Conservation (phyloP, 1,284 basidiomycete genomes). For the Naganishia albida region DNA sequence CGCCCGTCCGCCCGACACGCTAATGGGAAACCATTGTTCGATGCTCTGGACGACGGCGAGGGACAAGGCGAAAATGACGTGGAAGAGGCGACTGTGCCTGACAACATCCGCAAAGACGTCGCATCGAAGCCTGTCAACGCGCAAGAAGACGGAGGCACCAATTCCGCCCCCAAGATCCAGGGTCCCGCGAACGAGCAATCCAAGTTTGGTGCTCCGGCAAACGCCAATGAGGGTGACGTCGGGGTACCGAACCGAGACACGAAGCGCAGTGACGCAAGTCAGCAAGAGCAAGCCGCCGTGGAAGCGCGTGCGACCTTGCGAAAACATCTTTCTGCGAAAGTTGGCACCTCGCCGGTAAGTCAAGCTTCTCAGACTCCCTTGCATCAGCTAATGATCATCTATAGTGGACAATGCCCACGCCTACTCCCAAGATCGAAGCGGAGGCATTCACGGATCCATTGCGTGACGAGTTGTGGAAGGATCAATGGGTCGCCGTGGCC, state of each 20-base stretch:
- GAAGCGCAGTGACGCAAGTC: conserved; percentile 52
- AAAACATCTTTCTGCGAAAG: conserved; percentile 62
- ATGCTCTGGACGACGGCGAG: conserved; percentile 43
- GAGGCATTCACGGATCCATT: conserved; percentile 84
- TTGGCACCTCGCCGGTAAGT: conserved; percentile 56
- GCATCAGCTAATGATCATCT: too few relatives aligned
- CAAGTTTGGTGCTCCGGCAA: conserved; percentile 59
- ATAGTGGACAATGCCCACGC: conserved; percentile 60
- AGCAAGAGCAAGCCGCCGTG: conserved; percentile 61
- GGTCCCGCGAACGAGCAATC: conserved; percentile 43
- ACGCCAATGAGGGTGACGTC: conserved; percentile 59
- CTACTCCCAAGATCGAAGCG: conserved; percentile 70
- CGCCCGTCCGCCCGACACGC: conserved; percentile 47
- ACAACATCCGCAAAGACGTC: conserved; percentile 13
- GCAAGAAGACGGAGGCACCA: conserved; percentile 40
- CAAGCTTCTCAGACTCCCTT: not conserved
- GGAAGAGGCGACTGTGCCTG: conserved; percentile 27
- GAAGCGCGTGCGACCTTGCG: conserved; percentile 60
- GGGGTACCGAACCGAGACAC: conserved; percentile 42
- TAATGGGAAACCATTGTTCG: conserved; percentile 53
- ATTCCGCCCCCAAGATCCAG: conserved; percentile 48
- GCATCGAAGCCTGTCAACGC: conserved; percentile 34
- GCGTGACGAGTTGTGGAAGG: conserved; percentile 79
- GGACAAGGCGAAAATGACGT: conserved; percentile 33
- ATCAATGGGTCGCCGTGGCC: conserved; percentile 81